Base-by-base conservation (phyloP, 2,329 filamentous ascomycete species). In the Colletotrichum simmondsii region DNA sequence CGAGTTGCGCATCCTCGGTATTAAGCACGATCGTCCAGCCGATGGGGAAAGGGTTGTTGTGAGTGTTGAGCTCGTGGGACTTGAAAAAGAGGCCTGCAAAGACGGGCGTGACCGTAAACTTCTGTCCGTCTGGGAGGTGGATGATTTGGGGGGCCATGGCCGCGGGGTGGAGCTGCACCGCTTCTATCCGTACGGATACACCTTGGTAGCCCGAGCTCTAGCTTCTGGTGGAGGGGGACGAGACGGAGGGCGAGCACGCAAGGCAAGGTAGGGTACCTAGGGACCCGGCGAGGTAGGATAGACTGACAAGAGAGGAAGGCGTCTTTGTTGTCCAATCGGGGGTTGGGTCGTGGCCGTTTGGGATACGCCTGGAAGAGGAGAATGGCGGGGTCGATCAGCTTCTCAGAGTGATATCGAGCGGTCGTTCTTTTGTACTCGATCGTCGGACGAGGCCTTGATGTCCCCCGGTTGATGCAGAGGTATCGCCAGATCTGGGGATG, bases 1-100 rank as follows among this genome's bases (percentile, higher is more conserved):
- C 46, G 49, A 57, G 60, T 24, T 77, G 71, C 12, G 77, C 79
- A 70, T 87, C 82, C 42, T 93, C 91, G 1, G 93, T 94, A 78
- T 95, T 92, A 49, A 98, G 87, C 35, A 96, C 93, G 63, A 98
- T 92, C 2, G 94, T 97, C 96, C 96, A 98, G 37, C 95, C 95
- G 6, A 94, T 90, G 0, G 95, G 95, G 73, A 95, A 95, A 4
- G 92, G 89, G 64, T 91, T 92, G 77, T 90, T 89, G 78, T 93
- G 90, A 30, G 88, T 85, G 78, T 89, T 93, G 75, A 94, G 85
- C 74, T 97, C 93, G 79, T 94, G 93, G 70, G 92, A 90, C 81
- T 95, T 97, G 91, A 98, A 98, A 78, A 92, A 94, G 68, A 97
- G 88, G 37, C 96, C 96, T n/a, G 94, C 95, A 81, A 98, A 98